Conservation (phyloP, 1,284 basidiomycete species). For the Tremellales sp. region DNA sequence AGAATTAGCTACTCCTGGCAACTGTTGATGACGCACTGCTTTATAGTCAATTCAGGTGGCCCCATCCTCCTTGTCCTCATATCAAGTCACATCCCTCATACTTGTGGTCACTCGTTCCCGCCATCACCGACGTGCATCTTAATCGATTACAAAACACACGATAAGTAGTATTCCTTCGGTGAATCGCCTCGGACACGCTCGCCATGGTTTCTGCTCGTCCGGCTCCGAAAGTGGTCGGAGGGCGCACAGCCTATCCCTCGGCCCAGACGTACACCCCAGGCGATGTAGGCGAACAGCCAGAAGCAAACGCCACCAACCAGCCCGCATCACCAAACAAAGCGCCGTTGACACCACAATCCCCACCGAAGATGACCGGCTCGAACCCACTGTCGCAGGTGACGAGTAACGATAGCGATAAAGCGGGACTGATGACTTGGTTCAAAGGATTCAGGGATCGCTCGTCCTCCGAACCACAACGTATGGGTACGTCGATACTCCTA, state of each 20-base stretch:
- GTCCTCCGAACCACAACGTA: constrained; percentile 31
- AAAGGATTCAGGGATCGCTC: constrained; percentile 62
- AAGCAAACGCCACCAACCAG: neutral
- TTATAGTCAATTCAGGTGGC: too few species aligned
- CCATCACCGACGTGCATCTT: too few species aligned
- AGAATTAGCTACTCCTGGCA: too few species aligned
- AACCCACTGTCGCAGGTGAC: neutral
- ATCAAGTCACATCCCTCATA: too few species aligned
- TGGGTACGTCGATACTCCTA: constrained; percentile 1
- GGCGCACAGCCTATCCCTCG: constrained; percentile 39
- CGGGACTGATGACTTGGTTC: constrained; percentile 76
- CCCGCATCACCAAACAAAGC: neutral
- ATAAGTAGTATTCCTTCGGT: too few species aligned
- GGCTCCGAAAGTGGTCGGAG: constrained; percentile 31
- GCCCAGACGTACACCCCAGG: constrained; percentile 37
- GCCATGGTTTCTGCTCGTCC: constrained; percentile 42
- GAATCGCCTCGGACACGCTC: too few species aligned
- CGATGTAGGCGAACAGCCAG: constrained; percentile 18
- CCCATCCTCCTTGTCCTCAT: too few species aligned
- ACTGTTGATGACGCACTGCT: too few species aligned
- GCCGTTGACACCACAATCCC: too few species aligned
- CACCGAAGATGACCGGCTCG: neutral
- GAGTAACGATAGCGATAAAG: neutral
- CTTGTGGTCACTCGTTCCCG: too few species aligned
- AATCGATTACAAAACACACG: too few species aligned